Evolutionary conservation across 106 monocot species (phyloP).

Genomic region (Narthecium ossifragum): DNA sequence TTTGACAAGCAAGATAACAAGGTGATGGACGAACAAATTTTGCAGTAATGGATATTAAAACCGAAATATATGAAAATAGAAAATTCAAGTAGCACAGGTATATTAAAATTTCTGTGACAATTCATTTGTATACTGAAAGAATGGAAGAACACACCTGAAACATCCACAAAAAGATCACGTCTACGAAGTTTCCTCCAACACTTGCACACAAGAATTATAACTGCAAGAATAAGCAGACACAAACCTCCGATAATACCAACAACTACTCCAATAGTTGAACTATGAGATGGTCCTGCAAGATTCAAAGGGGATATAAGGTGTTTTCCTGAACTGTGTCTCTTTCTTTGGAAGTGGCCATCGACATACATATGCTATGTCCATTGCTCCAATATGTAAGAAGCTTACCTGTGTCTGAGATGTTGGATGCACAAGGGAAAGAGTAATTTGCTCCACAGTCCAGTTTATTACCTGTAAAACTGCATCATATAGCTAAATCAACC

Average conservation of each 20-base stretch:
- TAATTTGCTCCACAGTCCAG: slow-evolving; percentile 57
- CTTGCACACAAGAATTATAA: neutral
- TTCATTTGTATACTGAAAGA: neutral
- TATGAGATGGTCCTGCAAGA: slow-evolving; percentile 9
- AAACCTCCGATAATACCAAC: slow-evolving; percentile 11
- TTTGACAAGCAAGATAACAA: neutral
- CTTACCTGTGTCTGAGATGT: slow-evolving; percentile 37
- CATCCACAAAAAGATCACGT: slow-evolving; percentile 11
- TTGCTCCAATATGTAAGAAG: neutral
- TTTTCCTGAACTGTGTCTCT: too few relatives aligned
- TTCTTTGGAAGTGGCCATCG: neutral
- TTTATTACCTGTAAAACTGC: slow-evolving; percentile 84
- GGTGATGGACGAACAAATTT: neutral
- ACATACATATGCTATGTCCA: neutral
- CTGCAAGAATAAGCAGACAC: neutral
- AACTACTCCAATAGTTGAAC: slow-evolving; percentile 3
- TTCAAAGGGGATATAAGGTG: neutral
- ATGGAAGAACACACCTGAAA: slow-evolving; percentile 7
- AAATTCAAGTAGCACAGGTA: neutral
- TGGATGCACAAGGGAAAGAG: slow-evolving; percentile 43
- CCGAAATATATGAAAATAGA: neutral
- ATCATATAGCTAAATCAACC: neutral
- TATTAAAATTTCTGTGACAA: neutral
- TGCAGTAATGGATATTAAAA: neutral
- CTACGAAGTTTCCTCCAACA: slow-evolving; percentile 1